Evolutionary conservation across 2,329 filamentous ascomycete genomes (phyloP).

Genomic region (Nigrograna mackinnonii): DNA sequence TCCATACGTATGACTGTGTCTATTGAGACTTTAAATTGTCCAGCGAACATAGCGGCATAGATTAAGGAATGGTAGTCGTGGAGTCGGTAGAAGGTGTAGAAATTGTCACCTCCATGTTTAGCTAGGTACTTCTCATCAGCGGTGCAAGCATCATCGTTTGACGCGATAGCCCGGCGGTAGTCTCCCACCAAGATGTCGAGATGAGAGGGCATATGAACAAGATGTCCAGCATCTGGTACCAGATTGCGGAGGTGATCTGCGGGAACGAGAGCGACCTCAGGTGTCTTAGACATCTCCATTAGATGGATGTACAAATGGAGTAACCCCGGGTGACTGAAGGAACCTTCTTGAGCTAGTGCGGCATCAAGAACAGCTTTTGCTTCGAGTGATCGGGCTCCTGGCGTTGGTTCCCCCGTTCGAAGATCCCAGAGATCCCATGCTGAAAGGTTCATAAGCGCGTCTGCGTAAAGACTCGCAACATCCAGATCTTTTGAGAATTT

Average conservation of each 20-base stretch:
- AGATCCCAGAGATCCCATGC: constrained; percentile 70
- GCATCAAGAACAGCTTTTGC: constrained; percentile 62
- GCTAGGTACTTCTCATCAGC: constrained; percentile 70
- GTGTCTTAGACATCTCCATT: constrained; percentile 74
- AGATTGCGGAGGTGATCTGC: constrained; percentile 67
- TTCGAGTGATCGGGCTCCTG: constrained; percentile 61
- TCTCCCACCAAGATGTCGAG: constrained; percentile 75
- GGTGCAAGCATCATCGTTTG: constrained; percentile 67
- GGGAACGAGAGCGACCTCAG: constrained; percentile 63
- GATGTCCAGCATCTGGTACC: constrained; percentile 70
- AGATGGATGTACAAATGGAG: constrained; percentile 78
- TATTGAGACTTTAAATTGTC: constrained; percentile 64
- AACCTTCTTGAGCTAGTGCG: constrained; percentile 56
- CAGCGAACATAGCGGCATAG: constrained; percentile 79
- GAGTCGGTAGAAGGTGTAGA: constrained; percentile 76
- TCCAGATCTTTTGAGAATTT: constrained; percentile 62
- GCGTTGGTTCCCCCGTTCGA: constrained; percentile 58
- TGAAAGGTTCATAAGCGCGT: constrained; percentile 67
- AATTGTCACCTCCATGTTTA: constrained; percentile 65
- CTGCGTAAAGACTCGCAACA: constrained; percentile 65
- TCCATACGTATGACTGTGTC: constrained; percentile 65
- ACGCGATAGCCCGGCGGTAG: constrained; percentile 67
- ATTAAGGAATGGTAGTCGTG: constrained; percentile 77
- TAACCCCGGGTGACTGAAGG: constrained; percentile 66
- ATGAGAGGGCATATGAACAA: constrained; percentile 78